Base-by-base conservation (phyloP, 306 rosid genomes). In the Sicyos edulis region DNA sequence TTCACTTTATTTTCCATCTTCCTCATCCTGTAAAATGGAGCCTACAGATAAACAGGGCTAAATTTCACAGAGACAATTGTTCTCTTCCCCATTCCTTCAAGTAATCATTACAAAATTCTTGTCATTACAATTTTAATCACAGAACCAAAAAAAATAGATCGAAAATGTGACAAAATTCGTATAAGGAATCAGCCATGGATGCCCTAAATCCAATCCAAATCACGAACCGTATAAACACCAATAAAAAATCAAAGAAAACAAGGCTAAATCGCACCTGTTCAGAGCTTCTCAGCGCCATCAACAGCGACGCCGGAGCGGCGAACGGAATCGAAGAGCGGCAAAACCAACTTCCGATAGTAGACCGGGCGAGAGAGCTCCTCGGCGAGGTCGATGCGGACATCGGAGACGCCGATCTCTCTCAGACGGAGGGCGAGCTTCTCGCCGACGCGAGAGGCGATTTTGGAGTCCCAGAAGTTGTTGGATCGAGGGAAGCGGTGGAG, bases 391-490 rank as follows among this genome's bases (percentile, higher is more conserved):
- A 77, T 50, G 10, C 32, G 9, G 12, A 77, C 70, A 52, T 21
- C 59, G 51, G 68, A 55, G 26, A 76, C 53, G 3, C 79, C 75
- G 24, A 76, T 58, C 21, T 76, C 79, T 8, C 10, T 59, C 20
- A 76, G 59, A 32, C 80, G 75, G 34, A 50, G 14, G 9, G 45
- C 75, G 12, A 77, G 80, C 63, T 77, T 77, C 16, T 70, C 75
- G 52, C 75, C 63, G 29, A 78, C 81, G 57, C 80, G 73, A 32
- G 54, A 65, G 42, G 80, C 83, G 67, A 65, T 24, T 34, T 51
- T 80, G 74, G 83, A 45, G 32, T 76, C 80, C 80, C 80, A 80
- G 14, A 72, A 68, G 52, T 34, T 44, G 37, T 65, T 32, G 4
- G 75, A 74, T 70, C 80, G 51, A 10, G 78, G 78, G 64, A 72